Conservation (phyloP, 2,329 filamentous ascomycete genomes). For the Paraphoma chrysanthemicola region DNA sequence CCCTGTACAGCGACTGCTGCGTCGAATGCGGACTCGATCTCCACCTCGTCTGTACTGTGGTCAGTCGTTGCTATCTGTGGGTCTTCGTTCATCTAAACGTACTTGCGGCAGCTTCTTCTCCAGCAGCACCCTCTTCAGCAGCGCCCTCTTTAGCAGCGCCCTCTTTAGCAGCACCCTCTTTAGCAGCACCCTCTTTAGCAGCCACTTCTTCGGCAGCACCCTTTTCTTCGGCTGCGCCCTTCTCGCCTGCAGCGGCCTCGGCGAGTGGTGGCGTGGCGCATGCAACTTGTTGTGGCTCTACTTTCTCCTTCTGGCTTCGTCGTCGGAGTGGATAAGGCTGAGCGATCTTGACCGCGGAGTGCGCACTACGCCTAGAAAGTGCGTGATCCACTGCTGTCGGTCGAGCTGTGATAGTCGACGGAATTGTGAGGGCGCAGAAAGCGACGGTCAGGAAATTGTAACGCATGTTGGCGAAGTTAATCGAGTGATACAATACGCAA, state of each 20-base stretch:
- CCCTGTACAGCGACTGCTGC: slow-evolving; percentile 12
- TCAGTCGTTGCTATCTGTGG: no score
- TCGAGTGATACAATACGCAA: not conserved
- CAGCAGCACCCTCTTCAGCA: not conserved
- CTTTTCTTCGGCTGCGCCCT: slow-evolving; percentile 3
- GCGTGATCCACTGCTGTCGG: not conserved
- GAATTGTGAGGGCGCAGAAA: slow-evolving; percentile 4
- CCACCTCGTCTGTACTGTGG: slow-evolving; percentile 15
- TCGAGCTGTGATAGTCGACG: slow-evolving; percentile 4
- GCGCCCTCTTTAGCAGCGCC: not conserved
- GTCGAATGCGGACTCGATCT: slow-evolving; percentile 16
- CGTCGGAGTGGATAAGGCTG: slow-evolving; percentile 1
- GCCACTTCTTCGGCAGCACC: not conserved
- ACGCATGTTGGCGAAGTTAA: slow-evolving; percentile 9
- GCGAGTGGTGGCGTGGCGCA: not conserved
- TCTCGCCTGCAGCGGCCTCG: not conserved
- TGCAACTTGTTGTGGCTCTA: not conserved
- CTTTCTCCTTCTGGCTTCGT: not conserved
- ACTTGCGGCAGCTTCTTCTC: not conserved
- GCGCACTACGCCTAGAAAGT: not conserved
- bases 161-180: not conserved
- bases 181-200: not conserved
- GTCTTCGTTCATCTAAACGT: no score
- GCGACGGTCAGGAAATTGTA: slow-evolving; percentile 10
- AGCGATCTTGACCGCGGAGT: not conserved